Base-by-base conservation (phyloP, 768 basidiomycete species). In the Kwoniella europaea region DNA sequence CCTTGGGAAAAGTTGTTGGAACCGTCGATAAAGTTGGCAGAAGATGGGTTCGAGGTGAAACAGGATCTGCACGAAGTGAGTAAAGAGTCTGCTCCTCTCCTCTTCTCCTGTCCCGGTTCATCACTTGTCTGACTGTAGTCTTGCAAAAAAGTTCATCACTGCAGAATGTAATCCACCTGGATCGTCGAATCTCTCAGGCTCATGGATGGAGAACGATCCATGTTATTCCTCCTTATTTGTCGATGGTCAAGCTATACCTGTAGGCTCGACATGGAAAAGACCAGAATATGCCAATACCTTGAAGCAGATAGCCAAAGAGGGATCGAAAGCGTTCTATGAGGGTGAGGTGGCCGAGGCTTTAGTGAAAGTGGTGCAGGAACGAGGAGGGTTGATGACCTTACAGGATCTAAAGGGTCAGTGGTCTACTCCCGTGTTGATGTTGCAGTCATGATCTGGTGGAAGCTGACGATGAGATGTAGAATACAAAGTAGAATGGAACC, bases 301-400 rank as follows among this genome's bases (percentile, higher is more conserved):
- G 46, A 83, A 86, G 13, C 85, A 82, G 12, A 89, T 98, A 68
- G 92, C 94, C 43, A 83, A 86, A 65, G 86, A 90, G 63, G 96
- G 96, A 0, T 84, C 92, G 0, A 88, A 88, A 65, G 92, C 88
- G 1, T 92, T 98, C 82, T 98, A 98, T 82, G 43, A 57, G 88
- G 94, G 94, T 10, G 86, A 89, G 27, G 90, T 97, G 75, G 93
- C 93, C 18, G 88, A 93, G 72, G 87, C 90, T 27, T 85, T 97
- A 50, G 84, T 97, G 22, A 85, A 85, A 69, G 92, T 92, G 78
- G 87, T 92, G 63, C 85, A 84, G 42, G 84, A 85, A 44, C 88
- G 89, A 55, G 94, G 94, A 10, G 96, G 96, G 1, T 89, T 96
- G 68, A 84, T 98, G 79, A 88, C 91, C 1, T 86, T 89, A 63